Evolutionary conservation across 2,329 filamentous ascomycete species (phyloP), one percentile per base, ranked within the genome.

Genomic region (Dactylellina parvicollis): DNA sequence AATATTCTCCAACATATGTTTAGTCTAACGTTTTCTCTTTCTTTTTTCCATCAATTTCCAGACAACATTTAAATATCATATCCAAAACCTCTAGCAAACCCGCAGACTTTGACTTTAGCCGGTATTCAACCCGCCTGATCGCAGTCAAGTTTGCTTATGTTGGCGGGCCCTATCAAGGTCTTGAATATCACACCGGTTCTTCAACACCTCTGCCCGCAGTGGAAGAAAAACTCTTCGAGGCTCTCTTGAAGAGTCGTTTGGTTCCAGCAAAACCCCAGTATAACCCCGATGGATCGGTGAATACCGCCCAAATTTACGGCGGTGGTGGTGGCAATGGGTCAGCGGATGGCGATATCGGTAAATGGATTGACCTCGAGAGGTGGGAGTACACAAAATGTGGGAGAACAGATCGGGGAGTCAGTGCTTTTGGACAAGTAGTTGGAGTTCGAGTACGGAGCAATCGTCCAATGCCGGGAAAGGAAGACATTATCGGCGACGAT

Each of bases 381-480:
- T 93, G 88, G 80, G 91, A 96, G 74, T 99, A 98, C 81, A 92
- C 91, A 34, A 99, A 99, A 81, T 97, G 94, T 79, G 95, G 95
- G 1, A 86, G 95, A 75, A 99, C 95, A 16, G 95, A 99, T 80
- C 86, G 88, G 60, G 95, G 95, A 10, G 95, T 99, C 34, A 97
- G 92, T 81, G 93, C 95, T 2, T 99, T 99, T 82, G 95, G 95
- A 0, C 95, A 99, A 83, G 95, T 99, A 66, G 88, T 99, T 78
- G 90, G 89, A 0, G 82, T 99, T 40, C 84, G 90, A 62, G 89
- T 99, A 14, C 85, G 94, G 79, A 97, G 93, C 81, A 90, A 90
- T 77, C 83, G 86, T 76, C 92, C 92, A 0, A 79, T 89, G 56
- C 81, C 81, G 1, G 79, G 77, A 64, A 78, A 46, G 67, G 60